Base-by-base conservation (phyloP, 2,329 filamentous ascomycete genomes). In the Diplodia seriata region DNA sequence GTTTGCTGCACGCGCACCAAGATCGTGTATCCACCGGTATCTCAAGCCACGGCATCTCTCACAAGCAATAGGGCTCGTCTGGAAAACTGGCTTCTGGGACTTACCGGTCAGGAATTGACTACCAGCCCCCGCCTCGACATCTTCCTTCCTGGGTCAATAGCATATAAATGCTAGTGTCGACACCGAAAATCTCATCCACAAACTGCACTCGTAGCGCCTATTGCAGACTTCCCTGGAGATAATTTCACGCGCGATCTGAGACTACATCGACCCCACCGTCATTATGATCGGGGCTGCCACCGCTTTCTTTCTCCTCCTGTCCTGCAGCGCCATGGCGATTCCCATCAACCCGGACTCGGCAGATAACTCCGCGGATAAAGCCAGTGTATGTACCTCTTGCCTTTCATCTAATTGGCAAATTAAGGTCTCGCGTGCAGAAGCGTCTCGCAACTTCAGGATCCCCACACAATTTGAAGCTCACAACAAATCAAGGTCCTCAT, bases 61-160 rank as follows among this genome's bases (percentile, higher is more conserved):
- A 49, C 40, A 59, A n/a, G 38, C 20, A 26, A 12, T 18, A 36
- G 18, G 38, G n/a, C 23, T 29, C 55, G 20, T 43, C 38, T 43
- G 20, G 40, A n/a, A 49, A 61, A 57, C 59, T 31, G 47, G 40
- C 12, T 38, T 20, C 20, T 51, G 47, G 47, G 59, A 51, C 29
- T 18, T n/a, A 38, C 31, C 26, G 47, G 29, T 63, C 43, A 50
- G 59, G 59, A 63, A 63, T 63, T 38, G 43, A 51, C 43, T 47
- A 56, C 59, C 59, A 63, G 59, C 59, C 59, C 36, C 57, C 57
- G 40, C n/a, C 57, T 33, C 23, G 23, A 43, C 47, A 23, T 31
- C 26, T 1, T 51, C 43, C n/a, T 51, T 18, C 59, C 40, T 14
- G 43, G 43, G 9, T 9, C n/a, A 47, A 8, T 7, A 11, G 43